Evolutionary conservation across 306 rosid species (phyloP), one percentile per base, ranked within the genome.

Genomic region (Pterocarpus santalinus): DNA sequence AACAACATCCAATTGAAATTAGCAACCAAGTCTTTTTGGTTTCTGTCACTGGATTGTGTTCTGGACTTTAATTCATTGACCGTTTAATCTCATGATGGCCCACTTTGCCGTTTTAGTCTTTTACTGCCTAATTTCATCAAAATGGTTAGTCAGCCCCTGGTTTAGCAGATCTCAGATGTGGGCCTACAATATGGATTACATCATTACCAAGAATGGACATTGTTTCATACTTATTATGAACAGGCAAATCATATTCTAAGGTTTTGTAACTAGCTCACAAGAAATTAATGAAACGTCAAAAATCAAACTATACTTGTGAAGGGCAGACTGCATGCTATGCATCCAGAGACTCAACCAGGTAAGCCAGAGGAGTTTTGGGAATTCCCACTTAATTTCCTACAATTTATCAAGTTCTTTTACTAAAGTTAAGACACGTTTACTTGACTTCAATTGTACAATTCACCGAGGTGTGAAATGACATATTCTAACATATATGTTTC

Each of bases 1-100:
- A 72, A 53, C 75, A 52, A 70, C 62, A 76, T 70, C 78, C 43
- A 41, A 32, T 69, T 71, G 73, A 51, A 75, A 33, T 17, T 53
- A 61, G 30, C 16, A 32, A 73, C 74, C 69, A 15, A 4, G 65
- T 60, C 30, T 60, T 70, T 58, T 69, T 60, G 77, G 77, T 57
- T 79, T 79, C 33, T 44, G 55, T 11, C 61, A 43, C 17, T 5
- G 60, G 53, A 44, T 79, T 75, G 46, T 44, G 60, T 6, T 55
- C 13, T 35, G 28, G 75, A 52, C 47, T 78, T 14, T n/a, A 53
- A 78, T 32, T 49, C 52, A 76, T 28, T 46, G 74, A 47, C 58
- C 43, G 8, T 72, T 51, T 53, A 22, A 77, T 52, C 41, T 51
- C 43, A 22, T 36, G 72, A 36, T 62, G 53, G 14, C 22, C 13